Conservation (phyloP, 345 rosid species). For the Eucalyptus melliodora region DNA sequence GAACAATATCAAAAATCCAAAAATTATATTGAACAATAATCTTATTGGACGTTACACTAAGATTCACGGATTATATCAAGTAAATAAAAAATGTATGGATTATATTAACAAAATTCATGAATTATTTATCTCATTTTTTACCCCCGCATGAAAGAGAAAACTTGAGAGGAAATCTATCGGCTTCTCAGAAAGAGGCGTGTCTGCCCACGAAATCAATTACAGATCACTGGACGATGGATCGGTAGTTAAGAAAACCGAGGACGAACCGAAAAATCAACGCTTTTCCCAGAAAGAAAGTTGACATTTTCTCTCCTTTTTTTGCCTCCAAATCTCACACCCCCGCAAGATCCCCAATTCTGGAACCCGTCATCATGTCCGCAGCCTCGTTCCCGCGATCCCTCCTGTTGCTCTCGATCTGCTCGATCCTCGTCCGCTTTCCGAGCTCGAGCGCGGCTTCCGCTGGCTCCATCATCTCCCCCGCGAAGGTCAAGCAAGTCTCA, state of each 20-base stretch:
- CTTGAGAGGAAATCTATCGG: background rate
- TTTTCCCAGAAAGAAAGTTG: background rate
- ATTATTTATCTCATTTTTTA: background rate
- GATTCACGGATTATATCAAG: no score
- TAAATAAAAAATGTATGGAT: no score
- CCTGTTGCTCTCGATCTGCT: slow-evolving; percentile 15
- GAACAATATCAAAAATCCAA: no score
- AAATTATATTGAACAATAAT: no score
- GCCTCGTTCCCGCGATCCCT: background rate
- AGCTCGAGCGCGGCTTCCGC: slow-evolving; percentile 38
- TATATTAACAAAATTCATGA: no score
- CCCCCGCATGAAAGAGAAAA: background rate
- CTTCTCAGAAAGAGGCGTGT: background rate
- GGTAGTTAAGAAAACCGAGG: background rate
- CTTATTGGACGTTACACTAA: no score
- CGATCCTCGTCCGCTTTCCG: slow-evolving; percentile 15
- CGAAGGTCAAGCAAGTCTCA: slow-evolving; percentile 80
- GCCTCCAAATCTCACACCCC: background rate
- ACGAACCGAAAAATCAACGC: background rate
- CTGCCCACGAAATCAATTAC: background rate
- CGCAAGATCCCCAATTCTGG: background rate
- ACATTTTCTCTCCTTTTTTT: background rate
- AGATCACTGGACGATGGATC: background rate
- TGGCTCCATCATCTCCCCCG: slow-evolving; percentile 60
- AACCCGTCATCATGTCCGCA: background rate